phyloP scores from a whole-genome alignment of 371 early-diverging fungal genomes.

The Mucor irregularis region DNA sequence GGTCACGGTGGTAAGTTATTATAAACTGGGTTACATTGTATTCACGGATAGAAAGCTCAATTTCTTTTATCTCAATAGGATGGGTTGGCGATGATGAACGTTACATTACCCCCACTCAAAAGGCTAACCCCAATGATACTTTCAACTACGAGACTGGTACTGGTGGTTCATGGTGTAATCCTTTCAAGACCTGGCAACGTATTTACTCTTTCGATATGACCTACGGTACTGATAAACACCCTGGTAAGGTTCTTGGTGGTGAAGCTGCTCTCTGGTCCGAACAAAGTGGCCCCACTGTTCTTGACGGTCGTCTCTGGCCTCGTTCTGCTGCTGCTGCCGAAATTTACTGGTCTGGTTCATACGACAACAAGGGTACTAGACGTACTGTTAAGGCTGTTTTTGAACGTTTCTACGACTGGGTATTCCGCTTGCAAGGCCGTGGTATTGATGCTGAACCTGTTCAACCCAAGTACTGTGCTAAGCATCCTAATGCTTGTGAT shows the following conservation, averaged over 20 bases:
- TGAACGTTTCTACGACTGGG: constrained; percentile 48
- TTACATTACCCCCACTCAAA: constrained; percentile 39
- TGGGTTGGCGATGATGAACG: constrained; percentile 48
- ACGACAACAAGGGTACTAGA: constrained; percentile 46
- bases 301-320: constrained; percentile 69
- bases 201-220: constrained; percentile 53
- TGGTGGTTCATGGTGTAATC: constrained; percentile 75
- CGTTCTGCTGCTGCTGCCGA: constrained; percentile 71
- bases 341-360: constrained; percentile 69
- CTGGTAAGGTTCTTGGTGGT: constrained; percentile 30
- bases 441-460: constrained; percentile 70
- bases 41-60: not conserved
- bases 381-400: constrained; percentile 29
- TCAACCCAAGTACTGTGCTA: constrained; percentile 74
- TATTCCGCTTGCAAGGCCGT: constrained; percentile 60
- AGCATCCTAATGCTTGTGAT: constrained; percentile 69
- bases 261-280: constrained; percentile 69
- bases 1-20: constrained; percentile 51
- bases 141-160: constrained; percentile 44
- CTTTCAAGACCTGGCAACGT: constrained; percentile 46
- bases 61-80: constrained; percentile 10
- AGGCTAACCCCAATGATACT: constrained; percentile 23
- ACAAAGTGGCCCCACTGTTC: constrained; percentile 57
- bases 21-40: not conserved
- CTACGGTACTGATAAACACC: constrained; percentile 42